phyloP scores from a whole-genome alignment of 2,329 filamentous ascomycete genomes.

The Pyrenophora seminiperda region DNA sequence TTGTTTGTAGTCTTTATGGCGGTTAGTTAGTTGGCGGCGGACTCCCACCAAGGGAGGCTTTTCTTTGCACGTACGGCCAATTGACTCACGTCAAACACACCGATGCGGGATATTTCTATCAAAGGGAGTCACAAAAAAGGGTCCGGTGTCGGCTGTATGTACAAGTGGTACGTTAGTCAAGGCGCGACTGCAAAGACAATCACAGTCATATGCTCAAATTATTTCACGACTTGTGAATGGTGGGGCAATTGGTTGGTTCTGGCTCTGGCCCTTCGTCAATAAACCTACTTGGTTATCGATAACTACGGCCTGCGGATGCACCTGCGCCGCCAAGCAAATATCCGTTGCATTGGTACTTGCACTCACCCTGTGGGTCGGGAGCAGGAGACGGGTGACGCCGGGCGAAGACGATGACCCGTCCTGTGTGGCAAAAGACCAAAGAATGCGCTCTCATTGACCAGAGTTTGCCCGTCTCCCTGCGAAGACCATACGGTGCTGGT shows the following conservation, averaged over 20 bases:
- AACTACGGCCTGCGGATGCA: constrained; percentile 8
- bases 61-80: neutral
- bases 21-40: neutral
- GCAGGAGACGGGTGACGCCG: constrained; percentile 1
- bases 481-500: neutral
- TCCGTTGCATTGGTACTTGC: neutral
- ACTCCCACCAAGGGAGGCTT: no score
- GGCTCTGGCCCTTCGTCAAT: constrained; percentile 3
- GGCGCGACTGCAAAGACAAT: constrained; percentile 10
- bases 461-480: neutral
- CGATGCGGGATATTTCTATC: no score
- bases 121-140: constrained; percentile 1
- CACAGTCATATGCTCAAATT: constrained; percentile 22
- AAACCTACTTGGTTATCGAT: constrained; percentile 9
- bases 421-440: neutral
- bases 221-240: constrained; percentile 14
- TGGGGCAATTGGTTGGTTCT: constrained; percentile 8
- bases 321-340: constrained; percentile 7
- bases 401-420: constrained; percentile 1
- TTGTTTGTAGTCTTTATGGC: neutral
- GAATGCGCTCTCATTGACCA: neutral
- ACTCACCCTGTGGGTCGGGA: constrained; percentile 4
- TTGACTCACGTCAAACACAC: neutral
- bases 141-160: constrained; percentile 5
- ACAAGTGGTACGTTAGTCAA: neutral